Evolutionary conservation across 2,329 filamentous ascomycete genomes (phyloP).

Genomic region (Stachybotrys elegans): DNA sequence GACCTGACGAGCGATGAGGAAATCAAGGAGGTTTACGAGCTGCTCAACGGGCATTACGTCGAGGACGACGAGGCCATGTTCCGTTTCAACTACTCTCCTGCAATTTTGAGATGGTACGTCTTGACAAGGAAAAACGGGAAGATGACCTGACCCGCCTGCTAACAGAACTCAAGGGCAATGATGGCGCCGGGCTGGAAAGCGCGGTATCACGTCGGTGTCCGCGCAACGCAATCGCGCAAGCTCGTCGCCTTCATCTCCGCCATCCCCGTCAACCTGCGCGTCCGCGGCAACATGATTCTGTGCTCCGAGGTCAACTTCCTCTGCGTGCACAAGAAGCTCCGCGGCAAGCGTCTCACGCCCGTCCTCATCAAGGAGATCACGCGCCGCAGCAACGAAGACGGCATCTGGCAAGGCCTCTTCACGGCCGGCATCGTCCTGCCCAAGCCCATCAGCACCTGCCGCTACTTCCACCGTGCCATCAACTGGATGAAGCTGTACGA

Average conservation of each 20-base stretch:
- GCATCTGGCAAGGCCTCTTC: constrained; percentile 92
- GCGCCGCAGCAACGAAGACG: constrained; percentile 78
- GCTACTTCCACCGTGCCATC: constrained; percentile 90
- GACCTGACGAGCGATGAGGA: constrained; percentile 74
- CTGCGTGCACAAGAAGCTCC: constrained; percentile 96
- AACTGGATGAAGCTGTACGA: constrained; percentile 97
- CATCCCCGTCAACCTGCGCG: constrained; percentile 76
- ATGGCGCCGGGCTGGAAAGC: constrained; percentile 92
- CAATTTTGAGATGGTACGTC: constrained; percentile 80
- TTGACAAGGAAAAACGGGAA: no score
- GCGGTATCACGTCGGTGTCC: constrained; percentile 92
- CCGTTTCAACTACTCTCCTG: constrained; percentile 89
- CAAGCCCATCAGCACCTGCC: constrained; percentile 84
- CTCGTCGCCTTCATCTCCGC: constrained; percentile 95
- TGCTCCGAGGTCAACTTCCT: constrained; percentile 97
- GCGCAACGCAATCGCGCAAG: constrained; percentile 75
- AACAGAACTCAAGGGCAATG: constrained; percentile 87
- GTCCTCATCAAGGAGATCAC: constrained; percentile 98
- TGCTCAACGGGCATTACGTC: constrained; percentile 91
- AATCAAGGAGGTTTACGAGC: constrained; percentile 85
- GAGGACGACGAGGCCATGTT: constrained; percentile 98
- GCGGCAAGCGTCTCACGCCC: constrained; percentile 84
- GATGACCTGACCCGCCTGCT: no score
- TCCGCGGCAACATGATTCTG: constrained; percentile 69
- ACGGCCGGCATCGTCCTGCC: constrained; percentile 89